Base-by-base conservation (phyloP, 2,329 filamentous ascomycete genomes). In the Arthrinium phaeospermum region DNA sequence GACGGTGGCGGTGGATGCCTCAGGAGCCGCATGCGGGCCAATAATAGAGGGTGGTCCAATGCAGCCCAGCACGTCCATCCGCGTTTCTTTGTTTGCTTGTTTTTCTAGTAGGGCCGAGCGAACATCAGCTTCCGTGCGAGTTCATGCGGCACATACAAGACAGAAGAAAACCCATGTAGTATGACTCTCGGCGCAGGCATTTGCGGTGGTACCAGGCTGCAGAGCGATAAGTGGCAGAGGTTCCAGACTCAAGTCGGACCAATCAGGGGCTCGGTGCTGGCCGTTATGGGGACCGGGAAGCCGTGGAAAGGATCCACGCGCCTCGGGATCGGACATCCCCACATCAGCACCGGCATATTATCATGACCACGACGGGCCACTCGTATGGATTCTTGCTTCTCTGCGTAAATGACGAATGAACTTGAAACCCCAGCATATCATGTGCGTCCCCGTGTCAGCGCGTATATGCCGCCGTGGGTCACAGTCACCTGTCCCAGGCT, bases 251-350 rank as follows among this genome's bases (percentile, higher is more conserved):
- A 16, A 37, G 57, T 13, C 34, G 10, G 19, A 3, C 57, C 57
- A 64, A 64, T 41, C 19, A 13, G n/a, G n/a, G 53, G 30, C 19
- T 37, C 53, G 30, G 30, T 37, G 53, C 53, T 61, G 53, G 16
- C 53, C 53, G 30, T n/a, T 30, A 34, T 61, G 16, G 53, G 34
- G 8, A 16, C 53, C 53, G 53, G 53, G 53, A 16, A 61, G 53
- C 30, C 30, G 53, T 61, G 16, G 16, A 34, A 57, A 19, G 10
- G 22, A 19, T 37, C 19, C 57, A 34, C 41, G 30, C 57, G 30
- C 34, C 57, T 64, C 57, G 57, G 34, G 41, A 64, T 34, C 57
- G 57, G 57, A 64, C 57, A 64, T 64, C 57, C 57, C 57, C 57
- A 64, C 34, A 64, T 41, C 57, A 64, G 57, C 57, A 64, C 57